A percentile compares a stretch with the other conserved stretches of the same genome.
These are phyloP conservation scores for Nicotiana paniculata DNA, from an alignment of 257 asterid genomes.

Conservation along the genomic window DNA sequence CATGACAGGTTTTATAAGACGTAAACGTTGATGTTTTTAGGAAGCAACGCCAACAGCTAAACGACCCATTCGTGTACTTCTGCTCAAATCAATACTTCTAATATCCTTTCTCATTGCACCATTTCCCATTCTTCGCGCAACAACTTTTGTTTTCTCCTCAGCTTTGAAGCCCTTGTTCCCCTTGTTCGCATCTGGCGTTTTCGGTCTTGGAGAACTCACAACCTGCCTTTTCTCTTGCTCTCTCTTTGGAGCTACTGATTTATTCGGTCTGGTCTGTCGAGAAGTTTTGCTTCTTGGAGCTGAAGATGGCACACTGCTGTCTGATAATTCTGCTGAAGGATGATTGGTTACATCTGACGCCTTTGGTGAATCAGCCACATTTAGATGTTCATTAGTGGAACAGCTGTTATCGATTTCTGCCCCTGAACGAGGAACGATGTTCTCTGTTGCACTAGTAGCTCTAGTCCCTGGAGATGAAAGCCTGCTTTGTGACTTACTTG, in stretches of 20 bases:
- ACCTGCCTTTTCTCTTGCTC: constrained; percentile 24
- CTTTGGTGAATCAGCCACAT: constrained; percentile 10
- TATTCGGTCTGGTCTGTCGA: constrained; percentile 1
- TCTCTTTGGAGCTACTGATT: constrained; percentile 14
- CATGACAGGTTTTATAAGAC: background rate
- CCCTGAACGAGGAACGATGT: constrained; percentile 9
- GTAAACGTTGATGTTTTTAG: constrained; percentile 1
- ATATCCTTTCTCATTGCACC: constrained; percentile 16
- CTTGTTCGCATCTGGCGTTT: constrained; percentile 17
- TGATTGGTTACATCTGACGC: constrained; percentile 34
- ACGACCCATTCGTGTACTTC: constrained; percentile 25
- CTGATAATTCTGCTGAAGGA: constrained; percentile 34
- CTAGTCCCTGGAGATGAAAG: constrained; percentile 18
- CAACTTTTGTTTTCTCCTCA: constrained; percentile 25
- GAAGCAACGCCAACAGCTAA: constrained; percentile 31
- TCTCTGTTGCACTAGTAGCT: constrained; percentile 11
- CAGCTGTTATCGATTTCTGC: constrained; percentile 11
- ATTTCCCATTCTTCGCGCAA: constrained; percentile 14
- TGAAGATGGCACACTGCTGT: constrained; percentile 36
- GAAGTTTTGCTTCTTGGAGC: constrained; percentile 18
- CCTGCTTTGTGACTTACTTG: constrained; percentile 26
- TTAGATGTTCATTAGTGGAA: constrained; percentile 5
- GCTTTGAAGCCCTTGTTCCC: constrained; percentile 13
- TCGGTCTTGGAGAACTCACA: constrained; percentile 8
- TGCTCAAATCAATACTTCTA: constrained; percentile 13